Conservation (phyloP, 1,284 basidiomycete species). For the Sanghuangporus sanghuang region DNA sequence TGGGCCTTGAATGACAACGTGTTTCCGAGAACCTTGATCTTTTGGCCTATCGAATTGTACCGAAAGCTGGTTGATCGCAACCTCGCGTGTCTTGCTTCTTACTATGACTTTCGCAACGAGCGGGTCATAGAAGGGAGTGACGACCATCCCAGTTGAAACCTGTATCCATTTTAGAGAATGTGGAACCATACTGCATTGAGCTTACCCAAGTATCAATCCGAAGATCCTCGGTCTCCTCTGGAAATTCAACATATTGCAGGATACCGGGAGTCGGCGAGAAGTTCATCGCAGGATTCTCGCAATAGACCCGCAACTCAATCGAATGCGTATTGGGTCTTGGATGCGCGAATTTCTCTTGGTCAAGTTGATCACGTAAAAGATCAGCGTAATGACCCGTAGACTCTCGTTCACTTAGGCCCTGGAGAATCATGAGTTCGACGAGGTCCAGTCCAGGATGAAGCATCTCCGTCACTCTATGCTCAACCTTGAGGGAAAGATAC, state of each 20-base stretch:
- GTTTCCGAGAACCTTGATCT: neutral
- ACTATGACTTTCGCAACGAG: constrained; percentile 53
- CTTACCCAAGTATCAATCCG: constrained; percentile 51
- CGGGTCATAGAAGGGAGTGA: constrained; percentile 57
- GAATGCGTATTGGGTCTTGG: constrained; percentile 33
- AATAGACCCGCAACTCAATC: constrained; percentile 64
- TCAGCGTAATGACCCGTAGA: constrained; percentile 23
- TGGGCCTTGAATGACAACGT: constrained; percentile 33
- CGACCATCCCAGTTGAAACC: constrained; percentile 46
- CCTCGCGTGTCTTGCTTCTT: constrained; percentile 33
- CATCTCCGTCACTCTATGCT: constrained; percentile 65
- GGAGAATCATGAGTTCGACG: constrained; percentile 60
- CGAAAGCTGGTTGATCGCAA: constrained; percentile 37
- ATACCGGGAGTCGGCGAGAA: constrained; percentile 62
- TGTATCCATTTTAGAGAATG: constrained; percentile 19
- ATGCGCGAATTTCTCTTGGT: constrained; percentile 30
- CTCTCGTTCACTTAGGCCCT: constrained; percentile 36
- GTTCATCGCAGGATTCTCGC: constrained; percentile 55
- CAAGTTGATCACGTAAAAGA: constrained; percentile 23
- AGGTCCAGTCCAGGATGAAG: constrained; percentile 56
- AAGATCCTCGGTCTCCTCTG: constrained; percentile 29
- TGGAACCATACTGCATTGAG: neutral
- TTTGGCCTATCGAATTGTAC: neutral
- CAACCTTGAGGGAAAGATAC: constrained; percentile 38
- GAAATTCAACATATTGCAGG: constrained; percentile 49